Evolutionary conservation across 805 yeast genomes (phyloP), one percentile per base, ranked within the genome.

Genomic region (Candida chauliodis): DNA sequence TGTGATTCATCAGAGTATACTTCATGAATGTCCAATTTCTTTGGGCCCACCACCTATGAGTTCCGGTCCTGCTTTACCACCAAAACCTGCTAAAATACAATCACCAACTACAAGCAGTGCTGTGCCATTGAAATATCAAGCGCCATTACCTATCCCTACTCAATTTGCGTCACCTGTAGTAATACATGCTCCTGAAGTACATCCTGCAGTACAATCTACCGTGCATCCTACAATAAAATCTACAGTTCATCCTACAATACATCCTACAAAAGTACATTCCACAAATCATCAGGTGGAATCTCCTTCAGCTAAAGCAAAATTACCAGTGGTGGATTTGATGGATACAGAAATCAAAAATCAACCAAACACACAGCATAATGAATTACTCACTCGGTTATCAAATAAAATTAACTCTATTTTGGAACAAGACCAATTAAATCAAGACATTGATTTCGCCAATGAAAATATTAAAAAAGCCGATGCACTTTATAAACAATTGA

Each of bases 1-100:
- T 2, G 48, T 62, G 11, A 46, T 72, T 36, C 43, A 56, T 5
- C 55, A 49, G 5, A 52, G 60, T 22, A 69, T 79, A 51, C 47
- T 61, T 17, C 50, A 53, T 30, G 69, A 71, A 33, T 63, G 71
- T 2, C 81, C 83, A 1, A 71, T 77, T 3, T 63, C 59, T 40
- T 57, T 66, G 1, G 56, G 52, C 34, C 46, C 43, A 19, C 40
- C 31, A 21, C 20, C 46, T 9, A 49, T 6, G 13, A 24, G 18
- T 5, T 16, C 10, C 13, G 35, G 35, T 10, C 58, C 58, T 3
- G 41, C 42, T 11, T 40, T 55, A 20, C 63, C 62, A 2, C 57
- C 55, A 6, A 55, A 50, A 37, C 53, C 59, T 5, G 33, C 47
- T 3, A 43, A 42, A 26, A 19, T 30, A 3, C 42, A 38, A 14